Base-by-base conservation (phyloP, 345 rosid species). In the Bretschneidera sinensis region DNA sequence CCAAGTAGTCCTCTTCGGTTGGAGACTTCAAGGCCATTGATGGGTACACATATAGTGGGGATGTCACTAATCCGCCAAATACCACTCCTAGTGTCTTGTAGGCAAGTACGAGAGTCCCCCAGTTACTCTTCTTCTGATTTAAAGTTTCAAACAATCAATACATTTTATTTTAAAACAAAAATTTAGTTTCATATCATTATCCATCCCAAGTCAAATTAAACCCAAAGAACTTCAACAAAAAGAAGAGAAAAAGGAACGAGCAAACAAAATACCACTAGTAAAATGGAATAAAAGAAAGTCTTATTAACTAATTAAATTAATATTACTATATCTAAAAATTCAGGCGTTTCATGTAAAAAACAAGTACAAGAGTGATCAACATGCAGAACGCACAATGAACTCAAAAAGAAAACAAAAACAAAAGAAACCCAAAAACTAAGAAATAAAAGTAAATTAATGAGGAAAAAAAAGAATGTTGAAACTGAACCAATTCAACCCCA, bases 11-110 rank as follows among this genome's bases (percentile, higher is more conserved):
- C 20, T 76, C 78, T 61, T 84, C 85, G 0, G 83, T 81, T 1
- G 88, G 86, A 58, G 84, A 79, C 24, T 60, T 79, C 55, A 86
- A 61, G 0, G 69, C 83, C 86, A 86, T 81, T 43, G 85, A 84
- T 8, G 87, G 89, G 31, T 83, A 84, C 15, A 84, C 87, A 35
- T 86, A 86, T 0, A 80, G 54, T 6, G 94, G 87, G 6, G 89
- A 86, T 21, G 89, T 86, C 17, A 83, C 94, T 13, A 86, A 78
- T n/a, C 89, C 87, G 50, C 92, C 89, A 68, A 83, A 86, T 15
- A 83, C 92, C 6, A 86, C 85, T 61, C 88, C 92, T 1, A 85
- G 64, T 28, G 88, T 85, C 80, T 64, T 79, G 73, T 81, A 81
- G 9, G 86, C 86, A 45, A 79, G 72, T 7, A 73, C 17, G 62